Percentiles rank a stretch among this genome's conserved stretches.
These are phyloP conservation scores for Pinguiococcus pyrenoidosus DNA, from an alignment of 108 stramenopile species.

Conservation along the genomic window DNA sequence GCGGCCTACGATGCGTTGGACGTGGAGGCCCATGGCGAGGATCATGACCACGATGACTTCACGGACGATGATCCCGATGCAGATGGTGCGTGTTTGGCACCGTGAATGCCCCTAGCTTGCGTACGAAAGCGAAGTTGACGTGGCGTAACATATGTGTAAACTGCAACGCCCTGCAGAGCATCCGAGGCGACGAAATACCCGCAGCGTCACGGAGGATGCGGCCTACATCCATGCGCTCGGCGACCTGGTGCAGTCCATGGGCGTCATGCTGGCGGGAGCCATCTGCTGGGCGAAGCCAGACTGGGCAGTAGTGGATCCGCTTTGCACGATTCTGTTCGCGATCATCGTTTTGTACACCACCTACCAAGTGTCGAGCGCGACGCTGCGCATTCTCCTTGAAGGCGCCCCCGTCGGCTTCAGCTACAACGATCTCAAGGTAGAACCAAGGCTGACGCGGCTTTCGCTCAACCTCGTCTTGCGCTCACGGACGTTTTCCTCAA, in stretches of 20 bases:
- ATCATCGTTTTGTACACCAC: conserved; percentile 66
- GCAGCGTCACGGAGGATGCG: conserved; percentile 73
- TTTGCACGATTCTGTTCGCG: conserved; percentile 78
- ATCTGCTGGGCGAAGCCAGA: conserved; percentile 60
- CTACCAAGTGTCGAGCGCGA: conserved; percentile 46
- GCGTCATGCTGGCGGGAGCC: conserved; percentile 72
- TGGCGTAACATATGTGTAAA: background rate
- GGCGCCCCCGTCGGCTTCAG: conserved; percentile 65
- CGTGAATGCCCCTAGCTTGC: conserved; percentile 14
- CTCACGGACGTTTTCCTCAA: background rate
- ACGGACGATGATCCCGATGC: conserved; percentile 13
- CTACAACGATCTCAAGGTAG: conserved; percentile 50
- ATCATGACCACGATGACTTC: conserved; percentile 17
- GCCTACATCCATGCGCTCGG: conserved; percentile 84
- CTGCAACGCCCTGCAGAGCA: background rate
- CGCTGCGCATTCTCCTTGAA: conserved; percentile 66
- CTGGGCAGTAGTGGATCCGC: conserved; percentile 60
- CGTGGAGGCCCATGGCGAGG: conserved; percentile 3
- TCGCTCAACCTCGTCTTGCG: too few species aligned
- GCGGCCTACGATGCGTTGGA: background rate
- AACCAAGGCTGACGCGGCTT: too few species aligned
- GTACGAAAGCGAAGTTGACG: background rate
- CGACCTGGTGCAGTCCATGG: conserved; percentile 73
- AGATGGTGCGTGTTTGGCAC: conserved; percentile 21
- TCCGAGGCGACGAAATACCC: conserved; percentile 2